A percentile compares a stretch with the other conserved stretches of the same genome.
phyloP scores from a whole-genome alignment of 768 basidiomycete species.

The Suillus lakei region DNA sequence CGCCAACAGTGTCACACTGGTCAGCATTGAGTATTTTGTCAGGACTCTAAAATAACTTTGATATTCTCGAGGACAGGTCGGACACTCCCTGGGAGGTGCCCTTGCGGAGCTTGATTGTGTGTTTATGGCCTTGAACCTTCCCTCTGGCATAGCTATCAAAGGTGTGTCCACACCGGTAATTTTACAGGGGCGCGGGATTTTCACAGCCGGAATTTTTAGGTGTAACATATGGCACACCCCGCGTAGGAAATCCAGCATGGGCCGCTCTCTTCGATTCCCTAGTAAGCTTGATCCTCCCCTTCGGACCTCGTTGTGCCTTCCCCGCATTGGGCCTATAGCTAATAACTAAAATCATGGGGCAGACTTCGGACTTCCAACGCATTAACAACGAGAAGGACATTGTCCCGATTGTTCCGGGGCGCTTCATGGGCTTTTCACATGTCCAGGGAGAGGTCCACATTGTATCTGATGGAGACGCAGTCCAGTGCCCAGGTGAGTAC shows the following conservation, averaged over 20 bases:
- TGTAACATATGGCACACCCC: slow-evolving; percentile 36
- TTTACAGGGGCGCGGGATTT: background rate
- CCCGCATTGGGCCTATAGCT: background rate
- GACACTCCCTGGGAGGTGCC: slow-evolving; percentile 58
- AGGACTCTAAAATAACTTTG: background rate
- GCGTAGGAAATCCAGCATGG: slow-evolving; percentile 34
- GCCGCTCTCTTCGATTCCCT: slow-evolving; percentile 31
- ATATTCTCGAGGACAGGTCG: slow-evolving; percentile 33
- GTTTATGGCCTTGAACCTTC: slow-evolving; percentile 53
- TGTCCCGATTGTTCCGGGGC: slow-evolving; percentile 62
- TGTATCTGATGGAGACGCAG: slow-evolving; percentile 37
- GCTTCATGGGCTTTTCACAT: slow-evolving; percentile 51
- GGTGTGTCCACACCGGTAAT: slow-evolving; percentile 15
- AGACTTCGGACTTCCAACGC: slow-evolving; percentile 32
- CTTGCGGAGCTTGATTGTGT: slow-evolving; percentile 56
- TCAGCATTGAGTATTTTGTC: slow-evolving; percentile 26
- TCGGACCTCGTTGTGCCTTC: background rate
- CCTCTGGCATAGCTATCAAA: slow-evolving; percentile 36
- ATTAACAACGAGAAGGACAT: slow-evolving; percentile 43
- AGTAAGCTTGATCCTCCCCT: slow-evolving; percentile 16
- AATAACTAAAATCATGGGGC: background rate
- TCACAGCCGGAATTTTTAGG: background rate
- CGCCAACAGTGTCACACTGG: slow-evolving; percentile 46
- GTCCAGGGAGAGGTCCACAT: slow-evolving; percentile 49
- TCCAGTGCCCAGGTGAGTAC: slow-evolving; percentile 45